Percentiles rank a stretch among this genome's conserved stretches.
These are phyloP conservation scores for Pleurotus salmoneostramineus DNA, from an alignment of 768 basidiomycete species.

Conservation along the genomic window DNA sequence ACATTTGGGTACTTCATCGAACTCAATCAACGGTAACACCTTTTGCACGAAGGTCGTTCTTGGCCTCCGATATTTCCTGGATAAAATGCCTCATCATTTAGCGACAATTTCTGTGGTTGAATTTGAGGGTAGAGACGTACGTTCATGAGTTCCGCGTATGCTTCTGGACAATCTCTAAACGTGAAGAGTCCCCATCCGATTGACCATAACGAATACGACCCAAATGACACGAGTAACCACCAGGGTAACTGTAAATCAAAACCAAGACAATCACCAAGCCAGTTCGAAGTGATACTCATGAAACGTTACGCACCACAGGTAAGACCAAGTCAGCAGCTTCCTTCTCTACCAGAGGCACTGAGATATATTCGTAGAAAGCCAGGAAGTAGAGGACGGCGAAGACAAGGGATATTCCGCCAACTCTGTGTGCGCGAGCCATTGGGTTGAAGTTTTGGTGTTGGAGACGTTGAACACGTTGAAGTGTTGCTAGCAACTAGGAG, in stretches of 20 bases:
- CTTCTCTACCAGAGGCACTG: constrained; percentile 50
- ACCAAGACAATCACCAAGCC: neutral
- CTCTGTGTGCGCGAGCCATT: constrained; percentile 64
- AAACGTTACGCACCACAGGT: constrained; percentile 47
- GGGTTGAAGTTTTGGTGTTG: neutral
- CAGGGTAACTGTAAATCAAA: constrained; percentile 59
- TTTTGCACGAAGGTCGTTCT: constrained; percentile 51
- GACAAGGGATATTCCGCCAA: constrained; percentile 40
- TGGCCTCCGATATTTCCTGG: constrained; percentile 56
- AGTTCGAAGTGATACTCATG: neutral
- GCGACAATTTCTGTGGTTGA: neutral
- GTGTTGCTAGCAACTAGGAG: too few relatives aligned
- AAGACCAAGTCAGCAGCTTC: constrained; percentile 45
- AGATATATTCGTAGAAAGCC: constrained; percentile 48
- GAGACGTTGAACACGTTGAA: too few relatives aligned
- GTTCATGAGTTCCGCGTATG: constrained; percentile 63
- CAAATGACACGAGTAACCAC: constrained; percentile 79
- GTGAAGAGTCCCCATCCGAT: constrained; percentile 73
- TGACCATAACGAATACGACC: constrained; percentile 74
- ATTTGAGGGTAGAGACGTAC: constrained; percentile 32
- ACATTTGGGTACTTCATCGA: neutral
- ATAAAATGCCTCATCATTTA: neutral
- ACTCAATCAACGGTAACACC: constrained; percentile 59
- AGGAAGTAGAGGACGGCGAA: constrained; percentile 50
- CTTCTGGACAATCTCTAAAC: constrained; percentile 77